These are phyloP conservation scores for Alternaria conjuncta DNA, from an alignment of 2,329 filamentous ascomycete species.

Conservation along the genomic window DNA sequence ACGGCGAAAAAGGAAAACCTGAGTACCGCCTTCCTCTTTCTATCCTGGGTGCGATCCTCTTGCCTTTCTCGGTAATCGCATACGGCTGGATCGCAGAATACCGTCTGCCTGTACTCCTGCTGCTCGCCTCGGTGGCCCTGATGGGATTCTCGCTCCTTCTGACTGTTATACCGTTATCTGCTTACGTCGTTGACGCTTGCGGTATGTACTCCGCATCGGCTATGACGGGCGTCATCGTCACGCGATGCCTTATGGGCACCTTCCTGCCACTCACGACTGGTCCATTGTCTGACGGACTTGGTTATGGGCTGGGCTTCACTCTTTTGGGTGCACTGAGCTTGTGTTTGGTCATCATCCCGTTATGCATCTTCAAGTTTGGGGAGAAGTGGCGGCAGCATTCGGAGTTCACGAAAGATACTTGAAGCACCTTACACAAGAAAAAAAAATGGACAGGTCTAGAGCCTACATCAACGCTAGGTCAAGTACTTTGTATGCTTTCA, in stretches of 20 bases:
- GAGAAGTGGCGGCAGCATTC: constrained; percentile 59
- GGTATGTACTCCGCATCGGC: constrained; percentile 64
- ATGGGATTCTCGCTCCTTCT: constrained; percentile 58
- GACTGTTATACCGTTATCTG: constrained; percentile 58
- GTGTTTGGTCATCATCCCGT: constrained; percentile 58
- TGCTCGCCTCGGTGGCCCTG: constrained; percentile 55
- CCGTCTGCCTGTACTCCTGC: constrained; percentile 50
- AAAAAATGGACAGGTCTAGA: background rate
- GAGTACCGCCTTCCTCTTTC: constrained; percentile 63
- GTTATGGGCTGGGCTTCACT: constrained; percentile 61
- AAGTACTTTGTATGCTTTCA: background rate
- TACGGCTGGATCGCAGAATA: constrained; percentile 62
- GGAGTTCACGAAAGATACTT: constrained; percentile 52
- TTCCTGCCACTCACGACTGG: constrained; percentile 61
- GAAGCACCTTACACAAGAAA: background rate
- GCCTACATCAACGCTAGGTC: background rate
- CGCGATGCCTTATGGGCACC: constrained; percentile 62
- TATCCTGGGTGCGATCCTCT: constrained; percentile 54
- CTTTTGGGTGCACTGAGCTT: constrained; percentile 54
- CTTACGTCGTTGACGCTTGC: constrained; percentile 65
- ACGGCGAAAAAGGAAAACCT: constrained; percentile 54
- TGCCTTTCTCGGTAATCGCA: constrained; percentile 55
- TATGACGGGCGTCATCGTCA: constrained; percentile 63
- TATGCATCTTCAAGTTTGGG: constrained; percentile 60
- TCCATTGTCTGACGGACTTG: constrained; percentile 57